Evolutionary conservation across 2,329 filamentous ascomycete species (phyloP).

Genomic region (Talaromyces sp.): DNA sequence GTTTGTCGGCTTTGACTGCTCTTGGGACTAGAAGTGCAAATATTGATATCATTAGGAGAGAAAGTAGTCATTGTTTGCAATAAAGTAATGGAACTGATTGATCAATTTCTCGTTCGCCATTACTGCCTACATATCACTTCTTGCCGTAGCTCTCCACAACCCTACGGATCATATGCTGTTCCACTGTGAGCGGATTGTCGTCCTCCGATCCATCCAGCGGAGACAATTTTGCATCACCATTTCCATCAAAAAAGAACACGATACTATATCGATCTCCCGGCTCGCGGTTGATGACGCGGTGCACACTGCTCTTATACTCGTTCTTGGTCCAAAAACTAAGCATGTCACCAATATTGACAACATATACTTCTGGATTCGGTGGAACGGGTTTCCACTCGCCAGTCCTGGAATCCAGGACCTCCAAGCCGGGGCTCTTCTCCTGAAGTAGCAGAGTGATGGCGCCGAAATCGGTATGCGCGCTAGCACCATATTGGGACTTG

Average conservation of each 20-base stretch:
- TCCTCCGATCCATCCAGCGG: conserved; percentile 5
- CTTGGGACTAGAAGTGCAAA: too few species aligned
- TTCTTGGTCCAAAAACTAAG: conserved; percentile 52
- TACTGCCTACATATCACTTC: not conserved
- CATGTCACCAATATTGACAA: conserved; percentile 54
- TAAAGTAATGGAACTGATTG: not conserved
- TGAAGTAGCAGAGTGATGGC: conserved; percentile 56
- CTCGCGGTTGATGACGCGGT: conserved; percentile 55
- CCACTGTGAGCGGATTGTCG: not conserved
- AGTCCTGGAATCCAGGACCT: conserved; percentile 49
- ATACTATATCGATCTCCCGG: conserved; percentile 53
- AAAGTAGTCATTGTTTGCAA: not conserved
- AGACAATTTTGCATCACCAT: conserved; percentile 41
- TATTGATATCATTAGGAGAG: too few species aligned
- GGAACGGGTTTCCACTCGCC: conserved; percentile 47
- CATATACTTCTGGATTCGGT: conserved; percentile 47
- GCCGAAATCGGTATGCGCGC: conserved; percentile 57
- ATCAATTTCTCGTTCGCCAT: too few species aligned
- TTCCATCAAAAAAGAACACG: conserved; percentile 57
- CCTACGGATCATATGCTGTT: not conserved
- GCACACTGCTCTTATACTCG: conserved; percentile 52
- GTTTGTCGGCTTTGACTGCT: too few species aligned
- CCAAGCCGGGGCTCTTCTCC: conserved; percentile 49
- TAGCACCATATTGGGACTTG: conserved; percentile 35
- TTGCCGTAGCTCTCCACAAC: not conserved